Evolutionary conservation across 2,329 filamentous ascomycete genomes (phyloP).

Genomic region (Trichoderma endophyticum): DNA sequence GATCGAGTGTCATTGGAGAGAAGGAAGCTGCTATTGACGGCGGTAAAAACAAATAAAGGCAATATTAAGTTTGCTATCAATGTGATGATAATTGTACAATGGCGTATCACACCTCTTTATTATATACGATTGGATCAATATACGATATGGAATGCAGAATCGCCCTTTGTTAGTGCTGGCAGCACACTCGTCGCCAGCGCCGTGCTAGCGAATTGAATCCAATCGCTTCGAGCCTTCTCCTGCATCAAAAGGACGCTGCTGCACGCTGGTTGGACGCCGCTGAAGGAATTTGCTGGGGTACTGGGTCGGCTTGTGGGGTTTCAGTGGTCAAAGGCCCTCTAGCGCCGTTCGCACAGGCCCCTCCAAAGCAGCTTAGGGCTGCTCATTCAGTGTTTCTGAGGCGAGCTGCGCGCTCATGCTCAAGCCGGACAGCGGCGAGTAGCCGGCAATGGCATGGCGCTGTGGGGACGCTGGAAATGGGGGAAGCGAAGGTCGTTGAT

Average conservation of each 20-base stretch:
- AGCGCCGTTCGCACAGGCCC: neutral
- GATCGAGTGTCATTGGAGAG: neutral
- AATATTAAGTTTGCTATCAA: neutral
- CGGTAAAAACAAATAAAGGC: neutral
- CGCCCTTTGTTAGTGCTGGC: neutral
- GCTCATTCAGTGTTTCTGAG: neutral
- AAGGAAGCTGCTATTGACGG: neutral
- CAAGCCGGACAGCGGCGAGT: conserved; percentile 13
- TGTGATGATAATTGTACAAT: neutral
- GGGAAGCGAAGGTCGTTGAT: conserved; percentile 4
- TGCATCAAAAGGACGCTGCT: neutral
- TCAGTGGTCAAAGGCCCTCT: neutral
- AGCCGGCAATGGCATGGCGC: conserved; percentile 12
- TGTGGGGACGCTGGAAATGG: conserved; percentile 3
- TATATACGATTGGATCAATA: neutral
- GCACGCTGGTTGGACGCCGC: neutral
- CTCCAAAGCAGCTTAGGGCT: neutral
- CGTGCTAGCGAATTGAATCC: neutral
- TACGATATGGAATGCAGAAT: neutral
- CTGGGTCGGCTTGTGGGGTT: conserved; percentile 4
- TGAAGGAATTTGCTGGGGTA: conserved; percentile 10
- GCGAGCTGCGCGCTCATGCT: conserved; percentile 12
- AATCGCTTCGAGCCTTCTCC: neutral
- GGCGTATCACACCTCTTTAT: neutral
- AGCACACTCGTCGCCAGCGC: neutral